A percentile compares a stretch with the other conserved stretches of the same genome.
Conservation (phyloP, 108 stramenopile genomes). For the Bacterosira constricta region DNA sequence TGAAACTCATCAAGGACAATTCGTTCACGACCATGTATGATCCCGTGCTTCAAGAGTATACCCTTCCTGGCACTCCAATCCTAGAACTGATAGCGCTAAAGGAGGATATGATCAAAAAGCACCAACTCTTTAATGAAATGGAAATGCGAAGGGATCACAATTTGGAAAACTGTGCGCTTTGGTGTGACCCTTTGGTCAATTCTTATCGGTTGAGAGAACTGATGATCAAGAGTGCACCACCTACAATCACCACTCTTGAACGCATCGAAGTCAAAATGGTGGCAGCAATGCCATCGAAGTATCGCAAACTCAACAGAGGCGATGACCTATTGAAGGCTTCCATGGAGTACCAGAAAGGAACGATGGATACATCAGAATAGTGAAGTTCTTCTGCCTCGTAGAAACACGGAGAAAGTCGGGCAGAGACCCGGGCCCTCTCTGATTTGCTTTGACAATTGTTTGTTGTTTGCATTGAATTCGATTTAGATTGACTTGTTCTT, state of each 20-base stretch:
- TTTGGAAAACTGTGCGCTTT: slow-evolving; percentile 14
- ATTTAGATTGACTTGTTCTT: too few relatives aligned
- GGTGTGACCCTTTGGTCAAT: slow-evolving; percentile 35
- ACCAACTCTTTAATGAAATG: slow-evolving; percentile 28
- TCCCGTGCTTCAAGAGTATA: slow-evolving; percentile 28
- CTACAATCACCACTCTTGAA: background rate
- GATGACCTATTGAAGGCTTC: background rate
- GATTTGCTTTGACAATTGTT: too few relatives aligned
- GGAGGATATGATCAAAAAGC: slow-evolving; percentile 18
- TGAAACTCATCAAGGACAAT: slow-evolving; percentile 17
- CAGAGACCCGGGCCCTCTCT: too few relatives aligned
- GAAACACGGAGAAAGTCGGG: too few relatives aligned
- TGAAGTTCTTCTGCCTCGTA: too few relatives aligned
- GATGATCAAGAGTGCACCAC: too few relatives aligned
- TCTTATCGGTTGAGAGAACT: slow-evolving; percentile 15
- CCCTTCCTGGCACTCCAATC: slow-evolving; percentile 3
- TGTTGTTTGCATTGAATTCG: too few relatives aligned
- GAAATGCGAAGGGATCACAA: slow-evolving; percentile 16
- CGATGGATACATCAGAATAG: too few relatives aligned
- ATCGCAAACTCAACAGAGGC: slow-evolving; percentile 2
- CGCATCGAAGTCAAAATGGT: background rate
- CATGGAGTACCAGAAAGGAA: background rate
- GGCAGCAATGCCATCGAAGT: background rate
- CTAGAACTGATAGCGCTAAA: slow-evolving; percentile 9
- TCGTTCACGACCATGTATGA: slow-evolving; percentile 21